Conservation (phyloP, 2,329 filamentous ascomycete species). For the Claviceps lovelessii region DNA sequence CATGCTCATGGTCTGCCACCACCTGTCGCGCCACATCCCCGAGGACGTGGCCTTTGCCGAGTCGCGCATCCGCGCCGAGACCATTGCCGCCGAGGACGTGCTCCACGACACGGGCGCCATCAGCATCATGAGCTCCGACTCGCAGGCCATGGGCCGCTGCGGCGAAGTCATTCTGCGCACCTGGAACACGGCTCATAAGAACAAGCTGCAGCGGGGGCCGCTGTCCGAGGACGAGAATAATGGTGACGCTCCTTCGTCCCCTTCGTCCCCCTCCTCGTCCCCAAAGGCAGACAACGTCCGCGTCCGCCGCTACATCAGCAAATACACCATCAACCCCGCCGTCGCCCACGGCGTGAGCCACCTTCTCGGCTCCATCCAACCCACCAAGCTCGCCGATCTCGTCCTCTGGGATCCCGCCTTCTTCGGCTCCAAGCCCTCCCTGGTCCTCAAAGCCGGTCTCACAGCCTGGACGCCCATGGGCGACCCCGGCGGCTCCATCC, state of each 20-base stretch:
- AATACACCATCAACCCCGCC: slow-evolving; percentile 92
- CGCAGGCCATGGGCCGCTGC: slow-evolving; percentile 91
- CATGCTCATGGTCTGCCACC: slow-evolving; percentile 98
- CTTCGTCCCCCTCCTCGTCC: slow-evolving; percentile 21
- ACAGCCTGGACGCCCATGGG: slow-evolving; percentile 76
- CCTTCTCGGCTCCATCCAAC: slow-evolving; percentile 71
- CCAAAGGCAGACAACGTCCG: slow-evolving; percentile 70
- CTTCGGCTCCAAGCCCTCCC: slow-evolving; percentile 74
- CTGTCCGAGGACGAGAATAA: slow-evolving; percentile 76
- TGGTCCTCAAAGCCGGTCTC: slow-evolving; percentile 78
- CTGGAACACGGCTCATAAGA: slow-evolving; percentile 97
- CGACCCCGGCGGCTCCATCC: slow-evolving; percentile 71
- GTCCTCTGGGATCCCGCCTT: slow-evolving; percentile 73
- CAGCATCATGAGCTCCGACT: slow-evolving; percentile 94
- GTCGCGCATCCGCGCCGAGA: slow-evolving; percentile 85
- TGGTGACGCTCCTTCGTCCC: slow-evolving; percentile 20
- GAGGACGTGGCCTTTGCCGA: slow-evolving; percentile 95
- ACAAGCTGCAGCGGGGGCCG: slow-evolving; percentile 68
- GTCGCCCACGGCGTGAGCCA: slow-evolving; percentile 83
- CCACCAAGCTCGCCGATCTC: slow-evolving; percentile 79
- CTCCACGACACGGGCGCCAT: slow-evolving; percentile 90
- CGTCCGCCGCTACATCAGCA: slow-evolving; percentile 84
- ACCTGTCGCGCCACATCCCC: slow-evolving; percentile 80
- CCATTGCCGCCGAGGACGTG: slow-evolving; percentile 91
- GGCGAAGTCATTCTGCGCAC: slow-evolving; percentile 86